These are phyloP conservation scores for Elsinoe batatas DNA, from an alignment of 2,329 filamentous ascomycete genomes.

Conservation along the genomic window DNA sequence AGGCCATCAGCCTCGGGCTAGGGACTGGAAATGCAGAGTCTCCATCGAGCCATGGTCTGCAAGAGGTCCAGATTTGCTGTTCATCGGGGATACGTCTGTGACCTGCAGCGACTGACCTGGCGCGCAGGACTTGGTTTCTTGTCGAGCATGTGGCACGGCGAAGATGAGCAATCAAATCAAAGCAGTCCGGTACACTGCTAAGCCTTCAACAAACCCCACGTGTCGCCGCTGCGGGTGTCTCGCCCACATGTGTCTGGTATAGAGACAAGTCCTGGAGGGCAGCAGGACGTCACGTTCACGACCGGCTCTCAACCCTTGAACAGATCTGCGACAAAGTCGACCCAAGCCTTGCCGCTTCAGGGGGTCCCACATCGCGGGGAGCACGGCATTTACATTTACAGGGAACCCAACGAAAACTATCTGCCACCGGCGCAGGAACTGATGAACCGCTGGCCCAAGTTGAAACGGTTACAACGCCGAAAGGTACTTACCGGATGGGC, in stretches of 20 bases:
- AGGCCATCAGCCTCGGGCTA: neutral
- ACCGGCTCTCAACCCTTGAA: neutral
- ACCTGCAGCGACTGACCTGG: neutral
- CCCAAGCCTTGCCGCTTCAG: neutral
- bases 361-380: constrained; percentile 9
- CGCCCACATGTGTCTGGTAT: neutral
- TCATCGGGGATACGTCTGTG: neutral
- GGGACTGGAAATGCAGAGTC: neutral
- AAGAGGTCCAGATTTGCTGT: neutral
- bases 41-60: neutral
- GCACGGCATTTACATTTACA: constrained; percentile 11
- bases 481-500: neutral
- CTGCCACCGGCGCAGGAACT: constrained; percentile 11
- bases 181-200: neutral
- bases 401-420: constrained; percentile 10
- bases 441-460: constrained; percentile 6
- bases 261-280: neutral
- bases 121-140: constrained; percentile 4
- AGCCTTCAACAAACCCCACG: constrained; percentile 1
- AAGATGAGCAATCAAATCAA: constrained; percentile 7
- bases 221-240: neutral
- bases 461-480: constrained; percentile 7
- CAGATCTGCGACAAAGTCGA: constrained; percentile 6
- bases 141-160: constrained; percentile 3
- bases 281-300: neutral